Evolutionary conservation across 106 monocot species (phyloP).

Genomic region (Gastrodia elata): DNA sequence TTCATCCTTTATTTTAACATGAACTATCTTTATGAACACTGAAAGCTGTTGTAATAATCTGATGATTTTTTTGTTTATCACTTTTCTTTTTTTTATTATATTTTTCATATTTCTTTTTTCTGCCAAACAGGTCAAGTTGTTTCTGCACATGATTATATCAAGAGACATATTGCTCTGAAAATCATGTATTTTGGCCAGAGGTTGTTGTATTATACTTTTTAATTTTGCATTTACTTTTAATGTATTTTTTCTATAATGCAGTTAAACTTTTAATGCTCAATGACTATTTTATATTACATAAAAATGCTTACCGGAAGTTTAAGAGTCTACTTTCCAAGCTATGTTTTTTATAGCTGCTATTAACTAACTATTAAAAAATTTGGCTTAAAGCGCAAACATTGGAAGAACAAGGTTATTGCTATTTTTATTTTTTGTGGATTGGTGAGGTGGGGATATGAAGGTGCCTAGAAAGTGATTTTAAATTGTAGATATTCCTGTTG

Average conservation of each 20-base stretch:
- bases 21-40: background rate
- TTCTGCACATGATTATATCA: constrained; percentile 18
- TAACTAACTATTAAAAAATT: background rate
- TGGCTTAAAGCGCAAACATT: background rate
- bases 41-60: background rate
- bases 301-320: background rate
- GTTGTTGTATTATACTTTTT: constrained; percentile 12
- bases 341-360: background rate
- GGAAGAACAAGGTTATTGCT: background rate
- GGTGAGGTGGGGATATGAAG: background rate
- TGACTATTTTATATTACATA: background rate
- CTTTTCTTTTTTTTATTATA: background rate
- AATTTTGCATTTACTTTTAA: background rate
- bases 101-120: background rate
- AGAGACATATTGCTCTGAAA: constrained; percentile 57
- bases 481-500: background rate
- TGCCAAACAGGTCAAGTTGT: constrained; percentile 6
- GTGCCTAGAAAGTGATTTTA: background rate
- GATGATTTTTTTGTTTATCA: background rate
- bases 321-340: background rate
- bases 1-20: background rate
- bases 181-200: constrained; percentile 75
- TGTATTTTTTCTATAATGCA: background rate
- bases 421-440: background rate
- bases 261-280: background rate